phyloP scores from a whole-genome alignment of 179 eudicot genomes.

The Sideroxylon spinosum region DNA sequence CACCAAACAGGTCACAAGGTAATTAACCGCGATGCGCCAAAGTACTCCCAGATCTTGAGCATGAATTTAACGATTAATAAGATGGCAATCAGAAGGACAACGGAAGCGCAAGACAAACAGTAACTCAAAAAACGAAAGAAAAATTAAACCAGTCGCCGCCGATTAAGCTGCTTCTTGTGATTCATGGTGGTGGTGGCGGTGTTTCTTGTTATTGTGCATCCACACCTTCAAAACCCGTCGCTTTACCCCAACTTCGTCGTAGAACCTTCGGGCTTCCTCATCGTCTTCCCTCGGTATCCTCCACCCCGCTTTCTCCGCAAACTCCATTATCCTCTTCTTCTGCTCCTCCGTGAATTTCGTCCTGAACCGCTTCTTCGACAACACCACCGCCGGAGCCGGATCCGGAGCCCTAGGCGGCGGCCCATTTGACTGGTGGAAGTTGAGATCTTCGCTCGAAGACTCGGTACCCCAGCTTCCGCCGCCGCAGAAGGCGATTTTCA shows the following conservation, averaged over 20 bases:
- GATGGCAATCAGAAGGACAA: too few species aligned
- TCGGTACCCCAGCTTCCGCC: constrained; percentile 20
- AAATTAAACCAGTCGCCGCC: too few species aligned
- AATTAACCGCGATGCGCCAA: too few species aligned
- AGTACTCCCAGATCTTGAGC: too few species aligned
- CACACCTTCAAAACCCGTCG: constrained; percentile 42
- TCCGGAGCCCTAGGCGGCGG: too few species aligned
- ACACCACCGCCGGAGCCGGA: constrained; percentile 21
- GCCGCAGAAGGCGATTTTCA: constrained; percentile 18
- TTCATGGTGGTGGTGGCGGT: too few species aligned
- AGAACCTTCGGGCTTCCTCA: constrained; percentile 31
- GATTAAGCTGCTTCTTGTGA: too few species aligned
- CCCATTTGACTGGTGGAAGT: constrained; percentile 10
- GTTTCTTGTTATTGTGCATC: constrained; percentile 42
- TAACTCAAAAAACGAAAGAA: too few species aligned
- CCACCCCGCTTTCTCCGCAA: constrained; percentile 51
- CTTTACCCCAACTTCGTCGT: constrained; percentile 32
- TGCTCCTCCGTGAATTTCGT: constrained; percentile 47
- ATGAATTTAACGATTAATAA: too few species aligned
- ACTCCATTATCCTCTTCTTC: constrained; percentile 44
- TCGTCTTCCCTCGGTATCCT: constrained; percentile 44
- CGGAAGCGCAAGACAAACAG: too few species aligned
- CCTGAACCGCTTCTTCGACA: constrained; percentile 39
- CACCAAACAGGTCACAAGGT: too few species aligned
- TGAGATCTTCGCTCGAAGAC: constrained; percentile 30